Conservation (phyloP, 139 green algal genomes). For the Chlamydomonas applanata region DNA sequence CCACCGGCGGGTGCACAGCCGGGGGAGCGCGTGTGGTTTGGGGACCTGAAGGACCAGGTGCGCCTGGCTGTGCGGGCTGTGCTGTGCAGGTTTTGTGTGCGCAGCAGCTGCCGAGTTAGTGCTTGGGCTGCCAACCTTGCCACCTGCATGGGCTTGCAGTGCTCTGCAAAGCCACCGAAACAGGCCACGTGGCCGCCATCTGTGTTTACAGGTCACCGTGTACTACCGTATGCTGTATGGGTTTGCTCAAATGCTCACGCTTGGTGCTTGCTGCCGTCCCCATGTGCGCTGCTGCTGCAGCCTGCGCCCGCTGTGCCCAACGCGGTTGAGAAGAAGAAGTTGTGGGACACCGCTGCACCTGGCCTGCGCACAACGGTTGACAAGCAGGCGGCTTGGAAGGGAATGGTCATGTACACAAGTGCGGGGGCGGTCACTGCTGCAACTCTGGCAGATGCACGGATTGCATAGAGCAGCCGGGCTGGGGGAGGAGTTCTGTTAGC, state of each 20-base stretch:
- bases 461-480: not conserved
- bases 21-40: conserved; percentile 77
- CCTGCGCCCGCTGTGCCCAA: conserved; percentile 49
- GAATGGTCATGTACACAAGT: conserved; percentile 59
- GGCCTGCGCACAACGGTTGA: conserved; percentile 57
- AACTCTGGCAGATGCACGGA: conserved; percentile 7
- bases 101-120: too few relatives aligned
- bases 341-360: conserved; percentile 74
- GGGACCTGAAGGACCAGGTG: conserved; percentile 45
- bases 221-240: too few relatives aligned
- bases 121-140: too few relatives aligned
- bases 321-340: conserved; percentile 84
- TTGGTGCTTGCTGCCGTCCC: too few relatives aligned
- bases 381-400: conserved; percentile 48
- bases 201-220: too few relatives aligned
- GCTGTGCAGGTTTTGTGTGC: too few relatives aligned
- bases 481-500: too few relatives aligned
- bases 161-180: too few relatives aligned
- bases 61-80: not conserved
- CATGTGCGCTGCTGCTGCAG: conserved; percentile 23
- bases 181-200: too few relatives aligned
- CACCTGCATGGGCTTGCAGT: too few relatives aligned
- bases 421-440: conserved; percentile 54
- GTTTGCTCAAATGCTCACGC: too few relatives aligned
- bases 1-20: conserved; percentile 59